Evolutionary conservation across 441 rosid species (phyloP).

Genomic region (Lagerstroemia fauriei): DNA sequence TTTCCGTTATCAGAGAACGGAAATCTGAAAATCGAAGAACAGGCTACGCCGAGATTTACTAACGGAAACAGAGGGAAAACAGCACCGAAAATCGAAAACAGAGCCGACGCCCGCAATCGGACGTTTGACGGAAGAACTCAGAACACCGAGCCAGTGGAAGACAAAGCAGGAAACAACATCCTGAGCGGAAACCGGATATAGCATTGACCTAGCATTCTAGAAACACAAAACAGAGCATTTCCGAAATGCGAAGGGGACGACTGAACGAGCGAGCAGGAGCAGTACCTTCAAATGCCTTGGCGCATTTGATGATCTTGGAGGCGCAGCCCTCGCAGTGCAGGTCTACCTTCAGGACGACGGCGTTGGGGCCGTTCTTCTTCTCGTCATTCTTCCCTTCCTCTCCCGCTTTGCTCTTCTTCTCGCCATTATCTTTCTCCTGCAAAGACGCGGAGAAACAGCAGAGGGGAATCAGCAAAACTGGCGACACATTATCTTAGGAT

Average conservation of each 20-base stretch:
- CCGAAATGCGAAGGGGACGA: not conserved
- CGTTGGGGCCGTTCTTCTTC: conserved; percentile 24
- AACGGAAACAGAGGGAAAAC: not conserved
- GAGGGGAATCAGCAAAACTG: not conserved
- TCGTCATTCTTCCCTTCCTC: conserved; percentile 31
- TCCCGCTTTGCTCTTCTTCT: conserved; percentile 38
- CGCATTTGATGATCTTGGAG: conserved; percentile 36
- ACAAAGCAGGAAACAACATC: not conserved
- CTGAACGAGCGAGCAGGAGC: not conserved
- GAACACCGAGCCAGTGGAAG: not conserved
- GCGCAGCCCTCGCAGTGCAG: conserved; percentile 57
- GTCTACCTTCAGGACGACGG: conserved; percentile 50
- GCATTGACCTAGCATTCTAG: not conserved
- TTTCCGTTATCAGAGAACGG: not conserved
- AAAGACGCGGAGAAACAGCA: conserved; percentile 18
- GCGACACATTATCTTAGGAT: not conserved
- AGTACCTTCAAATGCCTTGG: conserved; percentile 43
- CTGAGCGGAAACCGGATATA: not conserved
- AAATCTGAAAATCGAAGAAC: not conserved
- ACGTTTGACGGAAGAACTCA: not conserved
- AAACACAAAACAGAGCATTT: not conserved
- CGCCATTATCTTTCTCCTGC: conserved; percentile 19
- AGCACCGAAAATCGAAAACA: not conserved
- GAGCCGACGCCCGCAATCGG: not conserved
- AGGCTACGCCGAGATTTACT: not conserved